phyloP scores from a whole-genome alignment of 441 rosid species.

The Manihot esculenta region DNA sequence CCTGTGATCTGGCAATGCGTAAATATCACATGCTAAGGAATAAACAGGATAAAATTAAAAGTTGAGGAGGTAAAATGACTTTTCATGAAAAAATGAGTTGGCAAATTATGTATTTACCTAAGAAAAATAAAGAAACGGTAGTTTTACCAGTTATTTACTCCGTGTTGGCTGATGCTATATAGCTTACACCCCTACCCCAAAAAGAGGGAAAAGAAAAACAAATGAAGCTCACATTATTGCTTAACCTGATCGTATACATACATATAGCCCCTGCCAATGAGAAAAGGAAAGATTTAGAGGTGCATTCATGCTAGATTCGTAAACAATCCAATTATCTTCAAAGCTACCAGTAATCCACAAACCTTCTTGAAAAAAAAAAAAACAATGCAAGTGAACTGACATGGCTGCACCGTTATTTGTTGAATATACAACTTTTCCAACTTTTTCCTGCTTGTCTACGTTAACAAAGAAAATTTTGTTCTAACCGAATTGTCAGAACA shows the following conservation, averaged over 20 bases:
- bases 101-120: too few species aligned
- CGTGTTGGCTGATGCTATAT: conserved; percentile 7
- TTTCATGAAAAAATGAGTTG: too few species aligned
- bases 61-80: too few species aligned
- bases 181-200: neutral
- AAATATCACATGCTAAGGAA: too few species aligned
- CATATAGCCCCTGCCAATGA: conserved; percentile 32
- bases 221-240: neutral
- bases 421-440: conserved; percentile 22
- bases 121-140: neutral
- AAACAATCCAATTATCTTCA: conserved; percentile 1
- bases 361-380: conserved; percentile 33
- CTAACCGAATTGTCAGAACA: conserved; percentile 16
- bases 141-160: conserved; percentile 25
- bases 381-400: conserved; percentile 10
- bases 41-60: too few species aligned
- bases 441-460: conserved; percentile 30
- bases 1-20: too few species aligned
- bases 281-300: conserved; percentile 5
- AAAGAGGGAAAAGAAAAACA: neutral
- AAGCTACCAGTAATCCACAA: neutral
- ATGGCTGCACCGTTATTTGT: conserved; percentile 13
- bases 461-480: conserved; percentile 13
- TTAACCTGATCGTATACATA: conserved; percentile 16
- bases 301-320: neutral